Evolutionary conservation across 2,329 filamentous ascomycete species (phyloP).

Genomic region (Pseudogymnoascus sp.): DNA sequence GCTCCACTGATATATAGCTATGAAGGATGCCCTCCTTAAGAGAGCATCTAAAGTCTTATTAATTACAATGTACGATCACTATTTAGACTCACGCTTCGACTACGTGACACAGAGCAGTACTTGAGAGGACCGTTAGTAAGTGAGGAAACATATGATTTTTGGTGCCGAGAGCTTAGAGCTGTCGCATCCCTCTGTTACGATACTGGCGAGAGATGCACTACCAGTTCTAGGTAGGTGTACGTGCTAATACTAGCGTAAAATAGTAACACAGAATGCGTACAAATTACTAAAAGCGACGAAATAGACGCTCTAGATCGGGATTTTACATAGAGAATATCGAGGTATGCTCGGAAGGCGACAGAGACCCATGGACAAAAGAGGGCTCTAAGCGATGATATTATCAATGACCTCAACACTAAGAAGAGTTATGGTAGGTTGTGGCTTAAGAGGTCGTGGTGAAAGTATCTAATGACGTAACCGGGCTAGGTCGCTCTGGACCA

Average conservation of each 20-base stretch:
- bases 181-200: background rate
- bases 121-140: background rate
- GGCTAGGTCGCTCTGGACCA: background rate
- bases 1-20: background rate
- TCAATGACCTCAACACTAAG: background rate
- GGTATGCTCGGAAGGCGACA: background rate
- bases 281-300: background rate
- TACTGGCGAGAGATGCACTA: background rate
- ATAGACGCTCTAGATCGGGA: background rate
- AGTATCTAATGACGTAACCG: background rate
- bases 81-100: background rate
- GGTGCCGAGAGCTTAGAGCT: background rate
- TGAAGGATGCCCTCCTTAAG: background rate
- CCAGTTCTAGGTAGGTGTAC: background rate
- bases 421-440: too few species aligned
- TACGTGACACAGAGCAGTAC: background rate
- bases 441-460: background rate
- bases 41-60: background rate
- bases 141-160: background rate
- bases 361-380: background rate
- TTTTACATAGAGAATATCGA: background rate
- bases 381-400: background rate
- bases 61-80: background rate
- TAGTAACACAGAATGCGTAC: background rate
- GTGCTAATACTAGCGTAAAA: background rate